Percentiles rank a stretch among this genome's conserved stretches.
Evolutionary conservation across 2,329 filamentous ascomycete species (phyloP).

Genomic region (Xylogone sp.): DNA sequence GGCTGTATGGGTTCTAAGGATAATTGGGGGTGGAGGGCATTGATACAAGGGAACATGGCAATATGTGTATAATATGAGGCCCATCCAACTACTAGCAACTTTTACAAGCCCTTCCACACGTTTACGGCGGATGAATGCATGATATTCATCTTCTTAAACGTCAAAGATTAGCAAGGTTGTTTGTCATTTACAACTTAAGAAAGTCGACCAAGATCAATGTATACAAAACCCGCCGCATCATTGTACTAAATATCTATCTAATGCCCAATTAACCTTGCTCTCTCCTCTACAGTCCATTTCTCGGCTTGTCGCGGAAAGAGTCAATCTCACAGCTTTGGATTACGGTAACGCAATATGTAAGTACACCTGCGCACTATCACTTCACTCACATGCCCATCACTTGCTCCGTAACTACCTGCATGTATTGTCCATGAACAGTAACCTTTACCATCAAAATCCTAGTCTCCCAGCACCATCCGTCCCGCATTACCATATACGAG

Average conservation of each 20-base stretch:
- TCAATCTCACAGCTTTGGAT: neutral
- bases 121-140: no score
- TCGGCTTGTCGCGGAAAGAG: no score
- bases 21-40: neutral
- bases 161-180: no score
- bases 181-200: no score
- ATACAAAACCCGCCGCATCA: constrained; percentile 1
- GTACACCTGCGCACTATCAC: neutral
- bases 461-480: neutral
- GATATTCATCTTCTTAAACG: no score
- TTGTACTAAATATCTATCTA: constrained; percentile 1
- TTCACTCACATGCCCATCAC: neutral
- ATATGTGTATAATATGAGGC: no score
- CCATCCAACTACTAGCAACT: no score
- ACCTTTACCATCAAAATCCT: neutral
- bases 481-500: neutral
- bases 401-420: neutral
- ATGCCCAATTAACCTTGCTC: neutral
- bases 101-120: no score
- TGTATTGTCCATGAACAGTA: neutral
- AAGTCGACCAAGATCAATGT: no score
- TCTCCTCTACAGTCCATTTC: neutral
- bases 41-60: neutral
- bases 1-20: neutral
- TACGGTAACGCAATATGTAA: neutral